Percentiles rank a stretch among this genome's conserved stretches.
Evolutionary conservation across 257 asterid genomes (phyloP).

Genomic region (Nicotiana benthamiana): DNA sequence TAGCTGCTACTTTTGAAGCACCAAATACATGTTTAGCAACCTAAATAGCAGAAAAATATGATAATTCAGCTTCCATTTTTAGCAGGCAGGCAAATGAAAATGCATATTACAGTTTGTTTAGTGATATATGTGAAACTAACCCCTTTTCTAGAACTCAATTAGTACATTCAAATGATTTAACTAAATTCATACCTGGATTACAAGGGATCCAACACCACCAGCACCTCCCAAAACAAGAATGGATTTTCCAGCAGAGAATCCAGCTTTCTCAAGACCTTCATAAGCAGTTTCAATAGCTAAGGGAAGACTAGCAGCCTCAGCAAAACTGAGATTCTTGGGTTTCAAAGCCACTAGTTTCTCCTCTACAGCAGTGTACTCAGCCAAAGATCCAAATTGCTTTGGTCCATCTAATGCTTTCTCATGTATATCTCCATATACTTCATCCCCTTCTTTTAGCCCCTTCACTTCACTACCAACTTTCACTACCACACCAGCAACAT

Average conservation of each 20-base stretch:
- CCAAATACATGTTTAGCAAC: slow-evolving; percentile 84
- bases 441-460: slow-evolving; percentile 76
- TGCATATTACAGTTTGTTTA: no score
- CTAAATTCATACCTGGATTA: slow-evolving; percentile 50
- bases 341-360: slow-evolving; percentile 77
- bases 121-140: no score
- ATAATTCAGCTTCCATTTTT: not conserved
- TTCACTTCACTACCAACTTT: slow-evolving; percentile 82
- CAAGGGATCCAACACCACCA: slow-evolving; percentile 92
- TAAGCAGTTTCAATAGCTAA: slow-evolving; percentile 84
- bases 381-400: slow-evolving; percentile 71
- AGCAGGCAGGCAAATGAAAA: not conserved
- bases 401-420: slow-evolving; percentile 82
- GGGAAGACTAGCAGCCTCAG: slow-evolving; percentile 76
- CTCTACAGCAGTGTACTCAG: slow-evolving; percentile 81
- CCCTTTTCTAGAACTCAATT: not conserved
- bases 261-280: slow-evolving; percentile 73
- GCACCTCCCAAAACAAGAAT: slow-evolving; percentile 95
- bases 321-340: slow-evolving; percentile 66
- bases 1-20: slow-evolving; percentile 82
- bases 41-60: slow-evolving; percentile 25
- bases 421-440: slow-evolving; percentile 68
- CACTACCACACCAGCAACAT: slow-evolving; percentile 86
- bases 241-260: slow-evolving; percentile 72
- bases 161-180: not conserved